Base-by-base conservation (phyloP, 441 rosid species). In the Erodium moschatum region DNA sequence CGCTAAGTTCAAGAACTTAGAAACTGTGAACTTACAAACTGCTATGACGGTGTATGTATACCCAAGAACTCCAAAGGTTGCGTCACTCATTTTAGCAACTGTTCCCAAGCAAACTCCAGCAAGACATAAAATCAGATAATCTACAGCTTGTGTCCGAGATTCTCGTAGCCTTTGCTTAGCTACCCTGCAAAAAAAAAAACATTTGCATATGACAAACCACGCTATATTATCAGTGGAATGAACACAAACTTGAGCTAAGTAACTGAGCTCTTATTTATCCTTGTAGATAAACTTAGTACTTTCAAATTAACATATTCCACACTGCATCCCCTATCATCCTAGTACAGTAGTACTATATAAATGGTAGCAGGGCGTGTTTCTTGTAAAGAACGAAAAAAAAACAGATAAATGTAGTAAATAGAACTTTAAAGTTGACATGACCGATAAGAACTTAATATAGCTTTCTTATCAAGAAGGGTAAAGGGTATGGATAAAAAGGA, bases 101-200 rank as follows among this genome's bases (percentile, higher is more conserved):
- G 97, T 91, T 73, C 97, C 99, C 80, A 91, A 85, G 87, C 97
- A 94, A 77, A 90, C 85, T 70, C 99, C 99, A 46, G 96, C 97
- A 31, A 91, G 89, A 73, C 90, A 81, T 69, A 94, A 79, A 64
- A 94, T 94, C 29, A 89, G 84, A 81, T 78, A 94, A 79, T 94
- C 99, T 67, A 94, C 91, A 52, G 87, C 97, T 73, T 88, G 84
- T 67, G 89, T 76, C 72, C 86, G 85, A 33, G 96, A 87, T 74
- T 94, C 99, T 72, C 99, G 83, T 61, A 94, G 83, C 72, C 96
- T 72, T 78, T 94, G 99, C 86, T 94, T 91, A 67, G 86, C 82
- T 54, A 86, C 79, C 87, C 99, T 94, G 89, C 76, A 48, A 70
- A 50, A 38, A 50, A 50, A 5, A 19, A 58, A 16, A 0, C 63